These are phyloP conservation scores for Brassica napus DNA, from an alignment of 345 rosid genomes.

Conservation along the genomic window Da-Ae NC_063439.1:27932001-27932500, in stretches of 20 bases:
- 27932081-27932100: conserved; percentile 65
- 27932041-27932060: not conserved
- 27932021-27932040: not conserved
- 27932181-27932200: conserved; percentile 49
- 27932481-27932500: not conserved
- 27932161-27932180: conserved; percentile 50
- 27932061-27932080: conserved; percentile 8
- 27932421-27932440: not conserved
- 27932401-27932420: not conserved
- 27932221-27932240: not conserved
- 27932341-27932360: no score
- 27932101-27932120: conserved; percentile 69
- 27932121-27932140: conserved; percentile 81
- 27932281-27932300: not conserved
- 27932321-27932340: not conserved
- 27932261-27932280: not conserved
- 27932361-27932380: not conserved
- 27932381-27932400: not conserved
- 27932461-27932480: not conserved
- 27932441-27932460: not conserved
- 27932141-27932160: conserved; percentile 48
- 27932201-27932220: conserved; percentile 90
- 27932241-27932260: not conserved
- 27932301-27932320: not conserved
- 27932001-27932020: not conserved